Evolutionary conservation across 768 basidiomycete species (phyloP).

Genomic region (Dacryopinax spathularia): DNA sequence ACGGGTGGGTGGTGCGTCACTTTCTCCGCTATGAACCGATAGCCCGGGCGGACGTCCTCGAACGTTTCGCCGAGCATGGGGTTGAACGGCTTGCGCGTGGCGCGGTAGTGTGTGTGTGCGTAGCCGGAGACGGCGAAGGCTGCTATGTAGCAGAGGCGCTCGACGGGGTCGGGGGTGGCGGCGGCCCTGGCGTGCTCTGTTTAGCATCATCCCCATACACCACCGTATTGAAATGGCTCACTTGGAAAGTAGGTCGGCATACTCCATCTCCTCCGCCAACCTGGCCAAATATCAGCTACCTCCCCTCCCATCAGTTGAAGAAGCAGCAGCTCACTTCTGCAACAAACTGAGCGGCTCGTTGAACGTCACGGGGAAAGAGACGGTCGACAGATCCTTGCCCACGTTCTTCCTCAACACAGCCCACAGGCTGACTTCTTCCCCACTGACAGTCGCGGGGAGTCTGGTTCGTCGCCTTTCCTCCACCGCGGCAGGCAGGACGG

Average conservation of each 20-base stretch:
- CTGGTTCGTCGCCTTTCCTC: constrained; percentile 10
- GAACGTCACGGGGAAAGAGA: constrained; percentile 76
- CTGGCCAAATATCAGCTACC: constrained; percentile 7
- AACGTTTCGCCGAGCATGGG: constrained; percentile 83
- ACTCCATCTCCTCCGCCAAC: constrained; percentile 69
- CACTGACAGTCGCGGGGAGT: constrained; percentile 19
- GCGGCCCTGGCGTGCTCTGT: constrained; percentile 39
- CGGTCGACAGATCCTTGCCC: constrained; percentile 76
- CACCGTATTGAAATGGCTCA: constrained; percentile 4
- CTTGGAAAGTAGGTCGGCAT: constrained; percentile 42
- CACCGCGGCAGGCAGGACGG: not conserved
- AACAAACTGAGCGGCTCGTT: constrained; percentile 77
- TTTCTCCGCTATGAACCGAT: constrained; percentile 64
- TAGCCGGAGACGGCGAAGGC: constrained; percentile 79
- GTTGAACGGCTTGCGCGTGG: constrained; percentile 79
- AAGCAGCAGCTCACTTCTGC: constrained; percentile 34
- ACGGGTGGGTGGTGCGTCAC: constrained; percentile 73
- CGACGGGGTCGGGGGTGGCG: constrained; percentile 39
- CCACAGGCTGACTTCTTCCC: constrained; percentile 72
- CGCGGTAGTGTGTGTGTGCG: constrained; percentile 63
- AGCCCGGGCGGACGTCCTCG: constrained; percentile 60
- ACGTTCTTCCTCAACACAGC: constrained; percentile 76
- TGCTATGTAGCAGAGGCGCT: constrained; percentile 60
- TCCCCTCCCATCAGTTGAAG: not conserved
- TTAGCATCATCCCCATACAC: not conserved